phyloP scores from a whole-genome alignment of 2,329 filamentous ascomycete species.

The Lachnellula arida region DNA sequence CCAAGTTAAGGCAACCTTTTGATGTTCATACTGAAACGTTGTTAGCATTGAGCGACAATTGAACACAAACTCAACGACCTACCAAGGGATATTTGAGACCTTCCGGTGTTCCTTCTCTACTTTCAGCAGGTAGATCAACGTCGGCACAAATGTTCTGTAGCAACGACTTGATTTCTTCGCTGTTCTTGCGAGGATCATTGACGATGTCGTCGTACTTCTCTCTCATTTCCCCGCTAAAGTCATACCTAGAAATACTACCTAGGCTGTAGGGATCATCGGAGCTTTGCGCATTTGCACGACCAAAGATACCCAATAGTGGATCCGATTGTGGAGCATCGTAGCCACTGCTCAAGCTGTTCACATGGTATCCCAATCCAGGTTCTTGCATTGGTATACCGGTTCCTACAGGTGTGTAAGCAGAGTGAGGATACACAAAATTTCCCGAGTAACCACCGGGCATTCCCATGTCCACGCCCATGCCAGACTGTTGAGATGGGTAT shows the following conservation, averaged over 20 bases:
- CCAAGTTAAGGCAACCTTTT: constrained; percentile 74
- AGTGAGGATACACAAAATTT: constrained; percentile 3
- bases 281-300: not conserved
- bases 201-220: constrained; percentile 23
- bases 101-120: constrained; percentile 64
- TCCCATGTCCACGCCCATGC: not conserved
- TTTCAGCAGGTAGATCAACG: constrained; percentile 55
- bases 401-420: not conserved
- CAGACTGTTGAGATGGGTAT: not conserved
- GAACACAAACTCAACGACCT: not conserved
- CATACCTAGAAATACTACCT: constrained; percentile 22
- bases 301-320: too few relatives aligned
- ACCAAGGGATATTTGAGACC: constrained; percentile 60
- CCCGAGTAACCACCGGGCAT: not conserved
- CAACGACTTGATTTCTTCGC: constrained; percentile 65
- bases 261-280: constrained; percentile 32
- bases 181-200: constrained; percentile 45
- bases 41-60: constrained; percentile 12
- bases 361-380: not conserved
- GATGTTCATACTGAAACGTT: constrained; percentile 60
- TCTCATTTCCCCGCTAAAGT: constrained; percentile 28
- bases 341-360: not conserved
- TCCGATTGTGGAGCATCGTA: too few relatives aligned
- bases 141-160: constrained; percentile 71
- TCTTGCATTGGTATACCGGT: not conserved